These are phyloP conservation scores for Suillus fuscotomentosus DNA, from an alignment of 768 basidiomycete species.

Conservation along the genomic window DNA sequence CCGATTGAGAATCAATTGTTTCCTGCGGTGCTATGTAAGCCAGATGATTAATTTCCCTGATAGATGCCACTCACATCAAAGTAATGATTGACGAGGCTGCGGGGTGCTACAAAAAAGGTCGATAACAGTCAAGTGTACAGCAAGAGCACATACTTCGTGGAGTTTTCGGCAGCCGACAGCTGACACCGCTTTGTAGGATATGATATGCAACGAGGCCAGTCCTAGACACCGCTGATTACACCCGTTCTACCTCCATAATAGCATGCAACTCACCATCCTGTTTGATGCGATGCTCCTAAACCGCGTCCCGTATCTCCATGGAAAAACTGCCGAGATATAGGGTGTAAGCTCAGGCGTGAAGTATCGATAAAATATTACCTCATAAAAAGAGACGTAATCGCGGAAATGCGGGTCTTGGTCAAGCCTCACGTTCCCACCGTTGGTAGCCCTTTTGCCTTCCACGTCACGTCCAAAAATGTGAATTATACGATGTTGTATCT, in stretches of 20 bases:
- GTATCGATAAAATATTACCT: constrained; percentile 45
- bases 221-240: constrained; percentile 37
- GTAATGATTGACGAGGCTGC: constrained; percentile 86
- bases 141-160: constrained; percentile 71
- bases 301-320: constrained; percentile 91
- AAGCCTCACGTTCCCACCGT: constrained; percentile 84
- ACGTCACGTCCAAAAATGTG: constrained; percentile 96
- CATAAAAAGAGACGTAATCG: constrained; percentile 96
- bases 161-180: constrained; percentile 89
- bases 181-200: constrained; percentile 87
- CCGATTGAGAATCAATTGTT: constrained; percentile 69
- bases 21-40: constrained; percentile 43
- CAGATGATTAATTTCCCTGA: neutral
- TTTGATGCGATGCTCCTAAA: constrained; percentile 96
- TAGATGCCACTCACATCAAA: constrained; percentile 70
- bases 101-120: constrained; percentile 58
- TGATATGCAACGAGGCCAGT: constrained; percentile 89
- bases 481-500: constrained; percentile 98
- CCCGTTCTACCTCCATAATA: neutral
- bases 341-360: neutral
- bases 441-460: constrained; percentile 84
- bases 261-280: constrained; percentile 74
- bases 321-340: constrained; percentile 65
- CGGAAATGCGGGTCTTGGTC: constrained; percentile 94
- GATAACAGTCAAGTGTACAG: neutral